Percentiles rank a stretch among this genome's conserved stretches.
Evolutionary conservation across 306 rosid genomes (phyloP).

Genomic region (Citrullus mucosospermus): DNA sequence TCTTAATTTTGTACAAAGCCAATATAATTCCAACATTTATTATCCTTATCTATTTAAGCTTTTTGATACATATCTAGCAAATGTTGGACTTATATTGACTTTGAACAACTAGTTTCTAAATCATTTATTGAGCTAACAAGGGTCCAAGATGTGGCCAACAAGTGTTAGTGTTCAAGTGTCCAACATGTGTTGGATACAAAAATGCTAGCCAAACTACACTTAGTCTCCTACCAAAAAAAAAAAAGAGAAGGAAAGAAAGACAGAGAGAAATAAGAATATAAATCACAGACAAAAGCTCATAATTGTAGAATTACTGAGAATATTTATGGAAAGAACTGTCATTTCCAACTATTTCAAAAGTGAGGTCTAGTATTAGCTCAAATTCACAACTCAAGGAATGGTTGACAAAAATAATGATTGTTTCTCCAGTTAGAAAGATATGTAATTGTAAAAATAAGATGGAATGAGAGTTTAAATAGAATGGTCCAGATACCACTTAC

Average conservation of each 20-base stretch:
- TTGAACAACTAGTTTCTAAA: too few species aligned
- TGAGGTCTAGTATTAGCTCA: neutral
- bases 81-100: too few species aligned
- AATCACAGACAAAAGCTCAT: neutral
- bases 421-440: neutral
- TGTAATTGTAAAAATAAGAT: neutral
- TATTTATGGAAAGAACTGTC: neutral
- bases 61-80: too few species aligned
- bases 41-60: too few species aligned
- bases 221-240: neutral
- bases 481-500: conserved; percentile 20
- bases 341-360: conserved; percentile 2
- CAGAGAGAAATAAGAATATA: neutral
- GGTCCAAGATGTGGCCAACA: too few species aligned
- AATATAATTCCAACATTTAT: too few species aligned
- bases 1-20: too few species aligned
- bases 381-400: neutral
- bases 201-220: too few species aligned
- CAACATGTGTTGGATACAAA: too few species aligned
- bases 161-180: too few species aligned
- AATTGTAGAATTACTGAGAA: too few species aligned
- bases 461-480: neutral
- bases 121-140: too few species aligned
- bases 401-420: neutral
- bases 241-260: neutral